Evolutionary conservation across 2,329 filamentous ascomycete genomes (phyloP), one percentile per base, ranked within the genome.

Genomic region (Clarireedia paspali): DNA sequence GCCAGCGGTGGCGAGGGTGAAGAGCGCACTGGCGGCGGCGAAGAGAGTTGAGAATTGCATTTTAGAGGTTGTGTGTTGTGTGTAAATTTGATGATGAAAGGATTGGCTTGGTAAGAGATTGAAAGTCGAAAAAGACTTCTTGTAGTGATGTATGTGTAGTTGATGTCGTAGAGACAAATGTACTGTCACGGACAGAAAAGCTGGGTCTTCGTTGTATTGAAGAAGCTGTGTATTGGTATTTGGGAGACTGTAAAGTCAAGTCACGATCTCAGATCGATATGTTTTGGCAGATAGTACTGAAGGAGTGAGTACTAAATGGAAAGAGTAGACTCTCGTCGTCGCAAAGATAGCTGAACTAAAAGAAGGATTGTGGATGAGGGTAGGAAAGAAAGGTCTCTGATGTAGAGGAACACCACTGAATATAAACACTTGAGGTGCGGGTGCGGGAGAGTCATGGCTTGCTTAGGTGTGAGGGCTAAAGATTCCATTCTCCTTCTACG

Each of bases 31-130:
- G 60, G 68, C 67, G 62, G 75, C 69, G 66, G 78, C 63, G 64
- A 75, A 64, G 59, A 66, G 38, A 55, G 59, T 59, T 55, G 46
- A 62, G 74, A 81, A 81, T 66, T 76, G 76, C 80, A 83, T 83
- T 55, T 74, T 80, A 75, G 75, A 55, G 54, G 26, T 40, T 56
- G 47, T 56, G 27, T 57, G 57, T 45, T 45, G 26, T 26, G 12
- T 56, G 42, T 50, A 50, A 46, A 42, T 15, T 49, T 38, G 34
- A 12, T 48, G 30, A 34, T 34, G 9, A 4, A 61, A 64, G 56
- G 64, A 66, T 63, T 62, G 62, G 7, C 39, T 56, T 56, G 57
- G 9, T 27, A 34, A 34, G 30, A 34, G 30, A 34, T 34, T 12
- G 30, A 15, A 20, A 42, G 20, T 42, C 39, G 17, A 42, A 14